Evolutionary conservation across 768 basidiomycete species (phyloP).

Genomic region (Porphyrellus cyaneotinctus): DNA sequence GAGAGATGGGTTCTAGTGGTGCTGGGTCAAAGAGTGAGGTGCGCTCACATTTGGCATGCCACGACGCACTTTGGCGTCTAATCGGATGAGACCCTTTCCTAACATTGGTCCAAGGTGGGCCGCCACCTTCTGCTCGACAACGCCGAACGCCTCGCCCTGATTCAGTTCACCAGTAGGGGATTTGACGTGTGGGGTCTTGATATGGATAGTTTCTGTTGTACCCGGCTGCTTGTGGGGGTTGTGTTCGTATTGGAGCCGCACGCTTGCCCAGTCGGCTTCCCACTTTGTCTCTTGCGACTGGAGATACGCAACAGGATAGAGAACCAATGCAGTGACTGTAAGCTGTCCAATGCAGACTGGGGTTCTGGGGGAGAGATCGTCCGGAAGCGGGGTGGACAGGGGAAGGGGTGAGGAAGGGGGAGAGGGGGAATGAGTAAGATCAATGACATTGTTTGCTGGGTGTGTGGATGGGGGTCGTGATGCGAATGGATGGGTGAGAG

Average conservation of each 20-base stretch:
- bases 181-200: conserved; percentile 58
- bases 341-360: conserved; percentile 88
- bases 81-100: conserved; percentile 74
- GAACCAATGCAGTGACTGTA: conserved; percentile 74
- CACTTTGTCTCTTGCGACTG: conserved; percentile 37
- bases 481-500: conserved; percentile 20
- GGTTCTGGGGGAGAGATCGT: conserved; percentile 70
- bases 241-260: conserved; percentile 70
- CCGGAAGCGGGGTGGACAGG: conserved; percentile 36
- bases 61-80: conserved; percentile 73
- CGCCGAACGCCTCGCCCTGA: conserved; percentile 68
- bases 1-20: conserved; percentile 16
- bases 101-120: conserved; percentile 78
- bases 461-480: conserved; percentile 22
- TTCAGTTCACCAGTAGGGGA: conserved; percentile 49
- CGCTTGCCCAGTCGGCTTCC: conserved; percentile 63
- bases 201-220: conserved; percentile 69
- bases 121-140: conserved; percentile 84
- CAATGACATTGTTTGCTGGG: conserved; percentile 57
- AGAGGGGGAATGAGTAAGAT: conserved; percentile 66
- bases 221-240: conserved; percentile 48
- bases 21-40: conserved; percentile 15
- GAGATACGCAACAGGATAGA: conserved; percentile 78
- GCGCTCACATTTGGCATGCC: conserved; percentile 56
- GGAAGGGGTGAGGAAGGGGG: conserved; percentile 39